These are phyloP conservation scores for Phialophora chinensis DNA, from an alignment of 2,329 filamentous ascomycete species.

Conservation along the genomic window DNA sequence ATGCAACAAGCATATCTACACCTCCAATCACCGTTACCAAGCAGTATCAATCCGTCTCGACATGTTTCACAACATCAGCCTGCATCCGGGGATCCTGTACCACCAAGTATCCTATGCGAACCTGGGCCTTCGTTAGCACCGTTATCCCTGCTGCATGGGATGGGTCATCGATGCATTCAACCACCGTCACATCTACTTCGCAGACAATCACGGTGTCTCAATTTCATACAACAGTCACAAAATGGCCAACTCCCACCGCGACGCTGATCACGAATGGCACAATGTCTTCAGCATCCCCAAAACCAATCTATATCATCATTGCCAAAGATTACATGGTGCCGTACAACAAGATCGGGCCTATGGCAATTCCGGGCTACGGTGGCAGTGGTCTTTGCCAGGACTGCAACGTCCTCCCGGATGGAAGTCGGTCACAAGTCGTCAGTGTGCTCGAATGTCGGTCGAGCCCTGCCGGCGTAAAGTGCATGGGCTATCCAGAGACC, in stretches of 20 bases:
- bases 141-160: conserved; percentile 34
- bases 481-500: conserved; percentile 30
- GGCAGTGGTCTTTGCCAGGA: conserved; percentile 36
- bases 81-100: conserved; percentile 29
- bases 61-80: conserved; percentile 27
- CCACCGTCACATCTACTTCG: conserved; percentile 30
- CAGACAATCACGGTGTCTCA: conserved; percentile 31
- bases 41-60: conserved; percentile 33
- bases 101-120: conserved; percentile 28
- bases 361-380: conserved; percentile 36
- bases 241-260: conserved; percentile 26
- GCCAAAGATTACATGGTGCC: conserved; percentile 34
- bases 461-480: conserved; percentile 24
- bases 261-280: conserved; percentile 23
- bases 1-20: conserved; percentile 11
- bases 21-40: conserved; percentile 32
- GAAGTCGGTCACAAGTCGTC: conserved; percentile 33
- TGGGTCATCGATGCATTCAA: conserved; percentile 20
- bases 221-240: conserved; percentile 31
- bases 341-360: conserved; percentile 35
- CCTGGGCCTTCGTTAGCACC: conserved; percentile 35
- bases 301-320: conserved; percentile 27
- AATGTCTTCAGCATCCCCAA: conserved; percentile 14
- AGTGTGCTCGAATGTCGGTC: conserved; percentile 34
- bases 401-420: conserved; percentile 29